phyloP scores from a whole-genome alignment of 1,284 basidiomycete genomes.

The Heterobasidion irregulare region DNA sequence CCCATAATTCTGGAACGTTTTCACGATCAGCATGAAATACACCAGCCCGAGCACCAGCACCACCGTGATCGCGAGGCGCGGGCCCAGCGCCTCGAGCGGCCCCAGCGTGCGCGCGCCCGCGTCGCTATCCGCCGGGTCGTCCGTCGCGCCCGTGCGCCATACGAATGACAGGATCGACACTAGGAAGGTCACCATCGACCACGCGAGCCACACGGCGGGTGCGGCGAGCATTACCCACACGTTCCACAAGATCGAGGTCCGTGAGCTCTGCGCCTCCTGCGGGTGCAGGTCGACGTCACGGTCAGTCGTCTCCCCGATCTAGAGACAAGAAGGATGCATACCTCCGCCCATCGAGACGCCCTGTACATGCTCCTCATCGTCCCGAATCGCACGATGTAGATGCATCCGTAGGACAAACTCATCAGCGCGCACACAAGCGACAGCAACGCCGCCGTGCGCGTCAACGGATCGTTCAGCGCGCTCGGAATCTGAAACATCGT shows the following conservation, averaged over 20 bases:
- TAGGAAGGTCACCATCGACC: slow-evolving; percentile 68
- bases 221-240: slow-evolving; percentile 73
- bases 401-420: slow-evolving; percentile 68
- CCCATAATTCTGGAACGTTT: slow-evolving; percentile 56
- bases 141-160: slow-evolving; percentile 56
- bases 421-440: slow-evolving; percentile 64
- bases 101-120: slow-evolving; percentile 14
- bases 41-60: slow-evolving; percentile 52
- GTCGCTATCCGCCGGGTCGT: slow-evolving; percentile 25
- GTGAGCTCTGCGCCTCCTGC: slow-evolving; percentile 61
- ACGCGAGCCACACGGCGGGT: slow-evolving; percentile 69
- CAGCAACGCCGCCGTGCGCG: slow-evolving; percentile 55
- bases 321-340: slow-evolving; percentile 19
- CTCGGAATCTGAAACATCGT: slow-evolving; percentile 64
- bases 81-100: slow-evolving; percentile 31
- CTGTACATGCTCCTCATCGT: slow-evolving; percentile 73
- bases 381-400: slow-evolving; percentile 71
- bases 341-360: slow-evolving; percentile 71
- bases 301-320: too few species aligned
- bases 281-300: slow-evolving; percentile 18
- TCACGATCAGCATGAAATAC: slow-evolving; percentile 54
- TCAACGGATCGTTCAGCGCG: slow-evolving; percentile 55
- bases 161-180: slow-evolving; percentile 61
- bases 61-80: slow-evolving; percentile 47
- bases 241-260: slow-evolving; percentile 68